Conservation (phyloP, 495 filamentous ascomycete species). For the Hyaloscypha bicolor region DNA sequence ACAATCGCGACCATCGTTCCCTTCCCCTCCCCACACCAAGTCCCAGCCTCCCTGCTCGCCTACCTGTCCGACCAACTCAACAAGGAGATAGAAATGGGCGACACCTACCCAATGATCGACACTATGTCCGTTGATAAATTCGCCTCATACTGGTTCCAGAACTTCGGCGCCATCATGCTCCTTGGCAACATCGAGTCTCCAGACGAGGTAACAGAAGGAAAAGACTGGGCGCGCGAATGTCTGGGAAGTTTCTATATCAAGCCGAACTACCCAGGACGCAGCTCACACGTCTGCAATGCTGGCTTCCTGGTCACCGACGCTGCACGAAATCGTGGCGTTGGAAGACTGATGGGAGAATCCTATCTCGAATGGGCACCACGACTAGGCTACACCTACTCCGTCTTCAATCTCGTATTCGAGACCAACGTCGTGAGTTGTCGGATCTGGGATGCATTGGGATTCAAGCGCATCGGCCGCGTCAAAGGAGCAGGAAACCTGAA, state of each 20-base stretch:
- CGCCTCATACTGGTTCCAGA: conserved; percentile 91
- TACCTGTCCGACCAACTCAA: conserved; percentile 89
- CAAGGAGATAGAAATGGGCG: conserved; percentile 92
- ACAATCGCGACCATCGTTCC: conserved; percentile 91
- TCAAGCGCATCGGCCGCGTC: conserved; percentile 93
- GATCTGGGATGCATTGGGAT: conserved; percentile 97
- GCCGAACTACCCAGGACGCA: conserved; percentile 95
- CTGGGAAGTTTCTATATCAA: conserved; percentile 96
- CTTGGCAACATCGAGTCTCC: conserved; percentile 70
- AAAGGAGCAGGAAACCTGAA: conserved; percentile 85
- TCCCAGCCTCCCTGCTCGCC: conserved; percentile 73
- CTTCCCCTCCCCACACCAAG: conserved; percentile 71
- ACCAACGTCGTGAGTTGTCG: conserved; percentile 93
- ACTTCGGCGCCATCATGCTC: conserved; percentile 92
- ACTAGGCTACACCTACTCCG: conserved; percentile 92
- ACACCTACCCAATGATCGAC: conserved; percentile 94
- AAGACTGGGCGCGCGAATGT: conserved; percentile 83
- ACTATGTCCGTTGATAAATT: conserved; percentile 76
- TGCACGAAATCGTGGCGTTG: conserved; percentile 86
- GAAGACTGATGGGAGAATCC: conserved; percentile 88
- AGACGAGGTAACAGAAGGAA: conserved; percentile 48
- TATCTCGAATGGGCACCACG: conserved; percentile 95
- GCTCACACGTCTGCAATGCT: conserved; percentile 94
- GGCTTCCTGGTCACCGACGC: conserved; percentile 93
- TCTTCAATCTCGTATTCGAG: conserved; percentile 98